Percentiles rank a stretch among this genome's conserved stretches.
phyloP scores from a whole-genome alignment of 2,329 filamentous ascomycete species.

The Trichoderma atroviride region DNA sequence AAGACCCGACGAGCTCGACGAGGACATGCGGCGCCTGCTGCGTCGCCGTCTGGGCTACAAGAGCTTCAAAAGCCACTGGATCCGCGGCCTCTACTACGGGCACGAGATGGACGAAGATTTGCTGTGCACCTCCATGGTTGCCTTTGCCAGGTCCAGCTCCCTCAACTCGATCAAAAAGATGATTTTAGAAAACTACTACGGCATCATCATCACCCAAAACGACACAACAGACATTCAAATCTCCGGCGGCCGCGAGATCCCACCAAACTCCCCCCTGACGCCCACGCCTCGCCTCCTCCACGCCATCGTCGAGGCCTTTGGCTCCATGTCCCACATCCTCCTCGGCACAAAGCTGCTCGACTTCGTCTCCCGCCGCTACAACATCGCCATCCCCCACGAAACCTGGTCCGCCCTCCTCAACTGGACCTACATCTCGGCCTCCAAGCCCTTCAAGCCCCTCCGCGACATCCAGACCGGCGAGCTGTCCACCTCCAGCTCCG shows the following conservation, averaged over 20 bases:
- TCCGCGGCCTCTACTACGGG: slow-evolving; percentile 33
- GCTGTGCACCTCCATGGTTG: slow-evolving; percentile 47
- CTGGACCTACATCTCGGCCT: slow-evolving; percentile 64
- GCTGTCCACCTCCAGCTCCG: slow-evolving; percentile 40
- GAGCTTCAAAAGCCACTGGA: slow-evolving; percentile 38
- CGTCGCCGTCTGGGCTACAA: slow-evolving; percentile 33
- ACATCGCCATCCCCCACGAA: slow-evolving; percentile 56
- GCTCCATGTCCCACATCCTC: slow-evolving; percentile 65
- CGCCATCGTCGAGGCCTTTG: slow-evolving; percentile 68
- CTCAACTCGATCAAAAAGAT: slow-evolving; percentile 40
- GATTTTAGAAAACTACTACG: slow-evolving; percentile 39
- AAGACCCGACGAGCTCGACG: slow-evolving; percentile 28
- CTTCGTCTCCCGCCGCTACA: slow-evolving; percentile 62
- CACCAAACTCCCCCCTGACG: slow-evolving; percentile 54
- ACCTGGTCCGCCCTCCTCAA: slow-evolving; percentile 70
- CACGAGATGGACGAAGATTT: slow-evolving; percentile 44
- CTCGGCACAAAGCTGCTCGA: slow-evolving; percentile 63
- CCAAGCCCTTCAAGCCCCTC: slow-evolving; percentile 41
- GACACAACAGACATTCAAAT: slow-evolving; percentile 33
- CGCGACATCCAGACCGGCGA: slow-evolving; percentile 41
- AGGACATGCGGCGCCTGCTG: slow-evolving; percentile 36
- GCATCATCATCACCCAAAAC: slow-evolving; percentile 32
- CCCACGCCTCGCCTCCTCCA: slow-evolving; percentile 64
- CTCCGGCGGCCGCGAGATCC: slow-evolving; percentile 44
- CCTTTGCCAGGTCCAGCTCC: slow-evolving; percentile 45